Percentiles rank a stretch among this genome's conserved stretches.
phyloP scores from a whole-genome alignment of 2,329 filamentous ascomycete genomes.

The Bipolaris cookei region DNA sequence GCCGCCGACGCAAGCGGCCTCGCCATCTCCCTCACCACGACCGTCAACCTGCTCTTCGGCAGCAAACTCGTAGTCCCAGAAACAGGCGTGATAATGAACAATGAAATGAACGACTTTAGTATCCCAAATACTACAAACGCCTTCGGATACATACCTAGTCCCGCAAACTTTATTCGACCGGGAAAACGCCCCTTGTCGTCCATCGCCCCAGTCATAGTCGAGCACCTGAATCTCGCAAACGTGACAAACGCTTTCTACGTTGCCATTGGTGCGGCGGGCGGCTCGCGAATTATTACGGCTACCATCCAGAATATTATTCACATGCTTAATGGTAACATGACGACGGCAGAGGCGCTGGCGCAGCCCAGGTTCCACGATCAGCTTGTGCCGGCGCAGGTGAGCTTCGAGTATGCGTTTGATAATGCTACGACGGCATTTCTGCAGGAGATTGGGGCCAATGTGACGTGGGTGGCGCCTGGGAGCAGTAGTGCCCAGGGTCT shows the following conservation, averaged over 20 bases:
- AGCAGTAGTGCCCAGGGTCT: conserved; percentile 76
- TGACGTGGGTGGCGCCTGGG: conserved; percentile 70
- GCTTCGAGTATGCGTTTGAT: conserved; percentile 73
- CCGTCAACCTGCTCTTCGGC: conserved; percentile 86
- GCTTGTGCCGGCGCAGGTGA: conserved; percentile 71
- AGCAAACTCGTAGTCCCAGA: conserved; percentile 77
- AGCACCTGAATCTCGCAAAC: conserved; percentile 62
- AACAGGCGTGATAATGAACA: conserved; percentile 78
- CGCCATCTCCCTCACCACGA: conserved; percentile 82
- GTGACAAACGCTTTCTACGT: conserved; percentile 61
- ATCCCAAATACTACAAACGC: conserved; percentile 78
- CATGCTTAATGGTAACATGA: conserved; percentile 70
- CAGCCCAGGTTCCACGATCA: conserved; percentile 81
- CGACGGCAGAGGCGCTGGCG: conserved; percentile 66
- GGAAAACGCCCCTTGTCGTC: conserved; percentile 84
- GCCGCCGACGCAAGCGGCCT: conserved; percentile 75
- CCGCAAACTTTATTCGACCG: conserved; percentile 80
- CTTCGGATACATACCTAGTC: conserved; percentile 83
- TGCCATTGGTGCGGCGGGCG: conserved; percentile 77
- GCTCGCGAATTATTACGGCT: conserved; percentile 80
- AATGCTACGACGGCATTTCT: conserved; percentile 69
- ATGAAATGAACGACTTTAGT: conserved; percentile 67
- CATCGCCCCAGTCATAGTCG: conserved; percentile 79
- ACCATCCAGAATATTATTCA: conserved; percentile 77
- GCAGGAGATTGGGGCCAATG: conserved; percentile 69